A percentile compares a stretch with the other conserved stretches of the same genome.
These are phyloP conservation scores for Mortierella sp. DNA, from an alignment of 371 early-diverging fungal species.

Conservation along the genomic window DNA sequence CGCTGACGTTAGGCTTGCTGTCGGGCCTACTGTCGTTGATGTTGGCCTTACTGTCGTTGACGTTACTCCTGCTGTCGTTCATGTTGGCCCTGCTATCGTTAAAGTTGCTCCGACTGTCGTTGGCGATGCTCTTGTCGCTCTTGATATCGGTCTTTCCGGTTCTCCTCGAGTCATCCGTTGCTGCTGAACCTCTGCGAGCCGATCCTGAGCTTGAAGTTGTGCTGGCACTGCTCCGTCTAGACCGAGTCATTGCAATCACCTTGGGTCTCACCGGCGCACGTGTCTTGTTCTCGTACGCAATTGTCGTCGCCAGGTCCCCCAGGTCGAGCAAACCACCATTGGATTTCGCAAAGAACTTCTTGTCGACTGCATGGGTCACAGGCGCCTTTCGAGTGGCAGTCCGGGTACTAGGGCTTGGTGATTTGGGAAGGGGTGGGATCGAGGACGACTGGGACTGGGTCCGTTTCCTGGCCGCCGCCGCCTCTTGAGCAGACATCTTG, in stretches of 20 bases:
- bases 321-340: conserved; percentile 40
- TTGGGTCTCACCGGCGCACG: not conserved
- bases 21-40: not conserved
- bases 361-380: conserved; percentile 30
- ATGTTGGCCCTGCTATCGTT: not conserved
- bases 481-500: conserved; percentile 2
- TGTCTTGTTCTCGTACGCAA: conserved; percentile 28
- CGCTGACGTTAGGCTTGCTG: not conserved
- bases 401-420: not conserved
- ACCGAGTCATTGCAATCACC: not conserved
- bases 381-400: conserved; percentile 1
- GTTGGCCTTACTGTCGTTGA: not conserved
- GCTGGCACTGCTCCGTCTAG: conserved; percentile 16
- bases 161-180: conserved; percentile 14
- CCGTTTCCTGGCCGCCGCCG: conserved; percentile 9
- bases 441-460: conserved; percentile 16
- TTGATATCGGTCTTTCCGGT: conserved; percentile 15
- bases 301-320: conserved; percentile 37
- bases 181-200: conserved; percentile 19
- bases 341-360: conserved; percentile 39
- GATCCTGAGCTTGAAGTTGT: conserved; percentile 17
- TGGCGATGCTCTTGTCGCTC: conserved; percentile 3
- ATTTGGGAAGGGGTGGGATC: not conserved
- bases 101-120: not conserved
- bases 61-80: not conserved